phyloP scores from a whole-genome alignment of 257 asterid genomes.

The Striga asiatica region DNA sequence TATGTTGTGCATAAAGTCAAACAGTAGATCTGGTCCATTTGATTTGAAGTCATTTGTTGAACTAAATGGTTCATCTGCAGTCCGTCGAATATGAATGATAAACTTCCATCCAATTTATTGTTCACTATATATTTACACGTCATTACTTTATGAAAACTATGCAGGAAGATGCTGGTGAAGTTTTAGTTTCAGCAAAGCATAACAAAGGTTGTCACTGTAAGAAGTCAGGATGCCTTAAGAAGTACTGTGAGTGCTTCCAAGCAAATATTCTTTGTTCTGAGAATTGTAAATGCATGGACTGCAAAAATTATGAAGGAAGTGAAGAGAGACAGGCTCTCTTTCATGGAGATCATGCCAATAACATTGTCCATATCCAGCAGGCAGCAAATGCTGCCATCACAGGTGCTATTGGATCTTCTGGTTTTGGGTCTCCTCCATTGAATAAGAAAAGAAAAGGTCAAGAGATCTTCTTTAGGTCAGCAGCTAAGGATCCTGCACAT shows the following conservation, averaged over 20 bases:
- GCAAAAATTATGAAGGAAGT: slow-evolving; percentile 90
- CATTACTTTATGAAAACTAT: slow-evolving; percentile 16
- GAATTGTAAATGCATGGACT: slow-evolving; percentile 85
- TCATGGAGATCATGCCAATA: slow-evolving; percentile 73
- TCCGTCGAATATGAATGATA: neutral
- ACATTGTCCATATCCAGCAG: slow-evolving; percentile 62
- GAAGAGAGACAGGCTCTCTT: slow-evolving; percentile 85
- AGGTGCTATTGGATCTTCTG: slow-evolving; percentile 86
- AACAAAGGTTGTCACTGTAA: slow-evolving; percentile 95
- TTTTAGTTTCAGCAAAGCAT: slow-evolving; percentile 52
- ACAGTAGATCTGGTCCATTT: no score
- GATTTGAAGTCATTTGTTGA: no score
- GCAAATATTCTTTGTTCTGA: slow-evolving; percentile 93
- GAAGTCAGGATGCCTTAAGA: slow-evolving; percentile 93
- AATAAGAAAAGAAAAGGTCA: slow-evolving; percentile 69
- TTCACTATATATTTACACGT: no score
- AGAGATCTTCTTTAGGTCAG: slow-evolving; percentile 50
- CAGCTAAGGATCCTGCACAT: slow-evolving; percentile 36
- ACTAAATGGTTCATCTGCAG: neutral
- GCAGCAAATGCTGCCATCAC: slow-evolving; percentile 96
- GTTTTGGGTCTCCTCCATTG: slow-evolving; percentile 75
- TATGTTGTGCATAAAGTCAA: no score
- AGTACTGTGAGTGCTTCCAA: slow-evolving; percentile 93
- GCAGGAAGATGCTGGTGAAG: slow-evolving; percentile 64
- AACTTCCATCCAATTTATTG: neutral